Percentiles rank a stretch among this genome's conserved stretches.
phyloP scores from a whole-genome alignment of 1,284 basidiomycete species.

The Pseudozyma tsukubaensis region DNA sequence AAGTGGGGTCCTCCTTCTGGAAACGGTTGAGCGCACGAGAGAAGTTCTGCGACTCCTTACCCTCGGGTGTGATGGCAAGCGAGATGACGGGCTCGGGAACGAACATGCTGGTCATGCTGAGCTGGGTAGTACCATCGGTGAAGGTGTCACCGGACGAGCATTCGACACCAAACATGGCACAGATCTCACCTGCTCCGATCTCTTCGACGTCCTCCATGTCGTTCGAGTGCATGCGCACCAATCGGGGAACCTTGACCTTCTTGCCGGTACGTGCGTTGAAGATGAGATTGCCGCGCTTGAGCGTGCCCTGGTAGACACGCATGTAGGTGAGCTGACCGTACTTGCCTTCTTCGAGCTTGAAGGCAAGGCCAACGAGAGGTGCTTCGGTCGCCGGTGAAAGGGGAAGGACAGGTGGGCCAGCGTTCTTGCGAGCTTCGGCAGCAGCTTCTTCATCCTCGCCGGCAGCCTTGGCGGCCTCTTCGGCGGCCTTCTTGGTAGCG shows the following conservation, averaged over 20 bases:
- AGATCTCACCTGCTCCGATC: slow-evolving; percentile 98
- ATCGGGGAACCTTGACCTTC: slow-evolving; percentile 95
- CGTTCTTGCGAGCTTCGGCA: slow-evolving; percentile 52
- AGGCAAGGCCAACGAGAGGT: slow-evolving; percentile 92
- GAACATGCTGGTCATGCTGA: slow-evolving; percentile 87
- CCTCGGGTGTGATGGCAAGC: slow-evolving; percentile 89
- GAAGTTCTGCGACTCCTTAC: slow-evolving; percentile 85
- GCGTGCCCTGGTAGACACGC: slow-evolving; percentile 95
- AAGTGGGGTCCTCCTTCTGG: slow-evolving; percentile 99
- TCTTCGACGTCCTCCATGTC: slow-evolving; percentile 98
- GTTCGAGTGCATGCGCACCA: slow-evolving; percentile 98
- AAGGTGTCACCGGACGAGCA: slow-evolving; percentile 99
- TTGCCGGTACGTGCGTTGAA: slow-evolving; percentile 96
- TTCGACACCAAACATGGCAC: slow-evolving; percentile 98
- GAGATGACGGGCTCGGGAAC: slow-evolving; percentile 99
- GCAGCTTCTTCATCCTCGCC: slow-evolving; percentile 53
- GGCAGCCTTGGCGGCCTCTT: slow-evolving; percentile 51
- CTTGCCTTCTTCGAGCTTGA: slow-evolving; percentile 97
- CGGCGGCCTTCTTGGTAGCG: slow-evolving; percentile 57
- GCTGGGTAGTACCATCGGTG: slow-evolving; percentile 72
- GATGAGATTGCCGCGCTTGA: slow-evolving; percentile 86
- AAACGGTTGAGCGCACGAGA: slow-evolving; percentile 96
- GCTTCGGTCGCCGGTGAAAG: slow-evolving; percentile 72
- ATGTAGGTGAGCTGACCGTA: slow-evolving; percentile 99
- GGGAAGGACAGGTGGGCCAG: slow-evolving; percentile 54